Evolutionary conservation across 306 rosid genomes (phyloP), one percentile per base, ranked within the genome.

Genomic region (Coriaria nepalensis): DNA sequence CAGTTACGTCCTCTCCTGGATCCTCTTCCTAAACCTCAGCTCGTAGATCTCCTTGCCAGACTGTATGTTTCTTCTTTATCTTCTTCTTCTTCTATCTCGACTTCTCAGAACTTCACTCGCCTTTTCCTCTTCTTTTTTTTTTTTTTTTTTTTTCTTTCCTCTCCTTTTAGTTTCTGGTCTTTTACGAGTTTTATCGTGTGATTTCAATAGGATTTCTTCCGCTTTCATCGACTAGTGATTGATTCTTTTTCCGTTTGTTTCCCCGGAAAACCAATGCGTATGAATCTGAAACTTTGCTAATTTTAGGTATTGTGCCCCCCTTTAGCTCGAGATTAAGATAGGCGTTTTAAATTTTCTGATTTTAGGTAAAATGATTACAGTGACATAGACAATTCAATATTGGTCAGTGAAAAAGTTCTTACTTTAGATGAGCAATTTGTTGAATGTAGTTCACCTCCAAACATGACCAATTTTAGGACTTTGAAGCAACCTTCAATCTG

Each of bases 11-110:
- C 56, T 36, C 78, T 79, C 36, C 75, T 86, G 10, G 83, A 82
- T 55, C 86, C 85, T 37, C 86, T 81, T 0, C 61, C 83, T 4
- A 82, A 79, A 53, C 71, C 86, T 36, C 93, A 82, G 53, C 83
- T 86, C 35, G 69, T 86, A 40, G 86, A 77, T 52, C 79, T 86
- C 64, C 96, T 86, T 11, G 65, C 81, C 7, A 74, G 58, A 74
- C 64, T 86, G 96, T 86, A 66, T 46, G 80, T 66, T 55, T 32
- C 6, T 14, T 61, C 11, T 45, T 5, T 38, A 13, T 29, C 8
- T 55, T 32, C 6, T 14, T 61, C 11, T 45, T 5, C 45, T 35
- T 29, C 8, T 8, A 45, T 39, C 42, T 12, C 6, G 5, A 40
- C 41, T 10, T 5, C 40, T 40, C 42, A 33, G 10, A 4, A 11